Evolutionary conservation across 2,329 filamentous ascomycete species (phyloP), one percentile per base, ranked within the genome.

Genomic region (Phialophora expanda): DNA sequence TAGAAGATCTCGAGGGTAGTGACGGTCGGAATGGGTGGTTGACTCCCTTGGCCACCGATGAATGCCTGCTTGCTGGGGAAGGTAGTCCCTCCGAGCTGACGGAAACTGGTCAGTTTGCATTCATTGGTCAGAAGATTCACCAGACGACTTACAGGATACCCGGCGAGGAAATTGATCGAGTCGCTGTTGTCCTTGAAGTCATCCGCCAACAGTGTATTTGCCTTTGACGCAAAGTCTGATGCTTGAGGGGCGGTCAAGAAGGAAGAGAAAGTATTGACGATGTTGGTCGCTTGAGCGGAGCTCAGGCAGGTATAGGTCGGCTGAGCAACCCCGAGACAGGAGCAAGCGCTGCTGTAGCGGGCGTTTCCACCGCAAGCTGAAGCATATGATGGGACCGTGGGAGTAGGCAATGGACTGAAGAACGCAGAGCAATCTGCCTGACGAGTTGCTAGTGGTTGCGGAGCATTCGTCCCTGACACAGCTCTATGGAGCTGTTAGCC

Each of bases 1-100:
- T 64, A 63, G 66, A 70, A 71, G n/a, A 65, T 64, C 20, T 68
- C 68, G 30, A 70, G 68, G 6, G 66, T 71, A 9, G 50, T 61
- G 30, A 70, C 9, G 12, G 38, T 56, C 14, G 68, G 62, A 26
- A 67, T 68, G 6, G 70, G 61, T 48, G 68, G 69, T 20, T 69
- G 67, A 7, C 57, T 34, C 9, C 64, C 66, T 57, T 67, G 66
- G 11, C 66, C 68, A 11, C n/a, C 60, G 12, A 70, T 70, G 54
- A 71, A 71, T 12, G 68, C 69, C 38, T 59, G 53, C 55, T 65
- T 68, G 66, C 54, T 63, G 12, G 66, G 61, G 61, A 66, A 68
- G 24, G 63, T 58, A 12, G 50, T 34, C 22, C n/a, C 41, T 46
- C 56, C 59, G 41, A 66, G 55, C 63, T 63, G n/a, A 34, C 8